Evolutionary conservation across 106 monocot genomes (phyloP), one percentile per base, ranked within the genome.

Genomic region (Ottelia alismoides): DNA sequence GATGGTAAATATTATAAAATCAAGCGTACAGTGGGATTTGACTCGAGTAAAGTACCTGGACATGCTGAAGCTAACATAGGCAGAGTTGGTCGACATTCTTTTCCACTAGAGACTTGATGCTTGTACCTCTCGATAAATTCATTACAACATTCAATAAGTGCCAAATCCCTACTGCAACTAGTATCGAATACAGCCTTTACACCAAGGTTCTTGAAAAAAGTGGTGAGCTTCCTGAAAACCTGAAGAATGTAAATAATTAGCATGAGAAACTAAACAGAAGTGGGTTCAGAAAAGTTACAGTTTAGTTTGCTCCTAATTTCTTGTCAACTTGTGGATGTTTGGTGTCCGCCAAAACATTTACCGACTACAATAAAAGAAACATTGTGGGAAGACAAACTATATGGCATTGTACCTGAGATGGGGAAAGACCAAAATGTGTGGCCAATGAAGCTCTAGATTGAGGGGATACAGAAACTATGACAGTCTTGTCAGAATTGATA

Each of bases 401-500:
- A 43, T n/a, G n/a, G n/a, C n/a, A n/a, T n/a, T n/a, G 45, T 69
- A 90, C 96, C 89, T 98, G 96, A 60, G 64, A 62, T 45, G 85
- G 82, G 65, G 89, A 82, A 45, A 98, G 79, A 45, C 60, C 57
- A 59, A 79, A 98, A 55, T 76, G 64, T 53, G 89, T 51, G 69
- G 96, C 96, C 27, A 98, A 66, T 11, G 96, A 98, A 51, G 89
- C 85, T 71, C 96, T 85, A 53, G 96, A 90, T 56, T 98, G 96
- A 18, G 96, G 90, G 22, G 96, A 98, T 25, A 98, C 25, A 7
- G 96, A 98, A 65, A 98, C 76, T 66, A 90, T 79, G 30, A 90
- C 90, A 51, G 60, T 53, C 55, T 80, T 75, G 53, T 59, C 79
- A 55, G 85, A 85, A 47, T 79, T 76, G 44, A 77, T 63, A 54